A percentile compares a stretch with the other conserved stretches of the same genome.
phyloP scores from a whole-genome alignment of 768 basidiomycete species.

The Mycena metata region DNA sequence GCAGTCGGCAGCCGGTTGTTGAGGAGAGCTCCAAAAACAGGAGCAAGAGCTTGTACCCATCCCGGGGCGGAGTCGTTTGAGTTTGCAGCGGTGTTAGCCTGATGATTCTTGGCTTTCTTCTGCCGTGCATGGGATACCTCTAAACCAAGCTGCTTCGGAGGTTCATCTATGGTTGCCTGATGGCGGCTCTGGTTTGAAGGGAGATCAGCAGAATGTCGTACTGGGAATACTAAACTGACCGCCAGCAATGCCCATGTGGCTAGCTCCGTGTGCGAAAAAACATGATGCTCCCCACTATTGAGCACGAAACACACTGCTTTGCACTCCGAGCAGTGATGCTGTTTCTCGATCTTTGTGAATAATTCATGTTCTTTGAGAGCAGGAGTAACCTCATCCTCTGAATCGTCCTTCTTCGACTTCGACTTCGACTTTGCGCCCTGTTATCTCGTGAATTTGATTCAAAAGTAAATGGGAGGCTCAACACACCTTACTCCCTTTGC shows the following conservation, averaged over 20 bases:
- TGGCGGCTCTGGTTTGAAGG: slow-evolving; percentile 16
- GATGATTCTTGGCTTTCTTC: background rate
- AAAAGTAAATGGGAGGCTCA: background rate
- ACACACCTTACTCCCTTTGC: slow-evolving; percentile 1
- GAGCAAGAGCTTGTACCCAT: background rate
- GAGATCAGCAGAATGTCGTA: too few relatives aligned
- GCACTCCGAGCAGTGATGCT: slow-evolving; percentile 1
- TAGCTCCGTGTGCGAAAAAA: slow-evolving; percentile 1
- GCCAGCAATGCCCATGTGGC: slow-evolving; percentile 12
- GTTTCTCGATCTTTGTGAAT: background rate
- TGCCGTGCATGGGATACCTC: background rate
- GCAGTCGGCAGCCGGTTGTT: background rate
- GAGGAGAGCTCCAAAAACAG: background rate
- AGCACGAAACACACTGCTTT: background rate
- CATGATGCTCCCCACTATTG: slow-evolving; percentile 7
- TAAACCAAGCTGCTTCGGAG: background rate
- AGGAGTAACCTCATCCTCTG: background rate
- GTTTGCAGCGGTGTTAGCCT: background rate
- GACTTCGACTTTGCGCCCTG: background rate
- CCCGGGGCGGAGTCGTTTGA: background rate
- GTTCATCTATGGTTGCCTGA: background rate
- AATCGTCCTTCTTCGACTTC: background rate
- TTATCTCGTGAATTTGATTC: background rate
- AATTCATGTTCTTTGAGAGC: slow-evolving; percentile 13
- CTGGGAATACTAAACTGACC: background rate